A percentile compares a stretch with the other conserved stretches of the same genome.
Evolutionary conservation across 1,139 yeast species (phyloP).

Genomic region (Debaryomycetaceae sp.): DNA sequence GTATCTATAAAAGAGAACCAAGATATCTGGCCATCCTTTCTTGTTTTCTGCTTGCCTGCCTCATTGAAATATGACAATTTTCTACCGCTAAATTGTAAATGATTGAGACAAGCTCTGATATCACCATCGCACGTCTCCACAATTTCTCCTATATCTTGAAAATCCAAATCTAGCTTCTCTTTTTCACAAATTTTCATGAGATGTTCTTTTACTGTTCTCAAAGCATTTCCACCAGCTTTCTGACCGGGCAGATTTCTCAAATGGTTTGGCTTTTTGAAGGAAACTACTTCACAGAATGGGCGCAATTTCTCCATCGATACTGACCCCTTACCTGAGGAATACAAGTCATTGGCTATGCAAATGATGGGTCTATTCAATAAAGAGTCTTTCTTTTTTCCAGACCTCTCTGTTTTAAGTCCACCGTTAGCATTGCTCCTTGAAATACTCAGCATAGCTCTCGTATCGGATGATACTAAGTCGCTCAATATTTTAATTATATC

Average conservation of each 20-base stretch:
- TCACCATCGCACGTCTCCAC: conserved; percentile 79
- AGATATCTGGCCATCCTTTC: conserved; percentile 52
- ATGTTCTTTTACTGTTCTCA: conserved; percentile 39
- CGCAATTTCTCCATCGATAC: conserved; percentile 67
- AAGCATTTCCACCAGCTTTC: conserved; percentile 32
- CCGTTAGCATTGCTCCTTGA: conserved; percentile 7
- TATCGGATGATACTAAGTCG: conserved; percentile 61
- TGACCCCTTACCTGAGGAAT: conserved; percentile 33
- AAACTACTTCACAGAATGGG: conserved; percentile 66
- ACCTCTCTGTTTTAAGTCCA: conserved; percentile 19
- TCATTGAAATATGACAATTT: conserved; percentile 5
- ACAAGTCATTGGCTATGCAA: conserved; percentile 87
- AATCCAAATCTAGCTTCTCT: conserved; percentile 32
- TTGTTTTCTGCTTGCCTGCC: conserved; percentile 13
- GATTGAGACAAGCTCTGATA: conserved; percentile 79
- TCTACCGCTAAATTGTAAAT: conserved; percentile 64
- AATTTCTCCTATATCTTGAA: conserved; percentile 44
- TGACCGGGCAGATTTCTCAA: conserved; percentile 37
- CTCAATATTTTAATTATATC: conserved; percentile 72
- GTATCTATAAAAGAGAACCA: conserved; percentile 61
- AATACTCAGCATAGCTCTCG: conserved; percentile 35
- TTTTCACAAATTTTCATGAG: conserved; percentile 28
- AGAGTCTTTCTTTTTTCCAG: conserved; percentile 26
- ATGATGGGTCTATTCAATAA: conserved; percentile 78
- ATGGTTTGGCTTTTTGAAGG: conserved; percentile 56